phyloP scores from a whole-genome alignment of 2,329 filamentous ascomycete species.

The Fusarium staphyleae region DNA sequence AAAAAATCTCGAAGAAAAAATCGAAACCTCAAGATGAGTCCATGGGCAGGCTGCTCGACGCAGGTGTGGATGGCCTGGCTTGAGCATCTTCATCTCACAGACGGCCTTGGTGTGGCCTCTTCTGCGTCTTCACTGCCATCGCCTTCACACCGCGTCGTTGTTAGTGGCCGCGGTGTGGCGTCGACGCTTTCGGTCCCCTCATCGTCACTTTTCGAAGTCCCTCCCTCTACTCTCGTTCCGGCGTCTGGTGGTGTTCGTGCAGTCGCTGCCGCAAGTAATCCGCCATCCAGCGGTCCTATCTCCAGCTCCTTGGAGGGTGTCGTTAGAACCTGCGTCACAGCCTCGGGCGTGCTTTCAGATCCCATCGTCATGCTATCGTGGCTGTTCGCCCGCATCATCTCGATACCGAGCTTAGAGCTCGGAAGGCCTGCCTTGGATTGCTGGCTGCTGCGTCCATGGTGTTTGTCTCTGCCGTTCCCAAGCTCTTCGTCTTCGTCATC shows the following conservation, averaged over 20 bases:
- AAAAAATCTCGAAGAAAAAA: constrained; percentile 12
- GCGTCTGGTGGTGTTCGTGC: constrained; percentile 39
- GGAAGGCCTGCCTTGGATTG: constrained; percentile 64
- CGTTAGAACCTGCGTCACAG: constrained; percentile 58
- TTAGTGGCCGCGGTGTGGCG: constrained; percentile 53
- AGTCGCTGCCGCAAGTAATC: constrained; percentile 9
- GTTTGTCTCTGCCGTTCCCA: constrained; percentile 57
- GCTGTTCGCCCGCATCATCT: constrained; percentile 98
- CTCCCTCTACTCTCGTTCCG: constrained; percentile 18
- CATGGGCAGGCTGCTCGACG: neutral
- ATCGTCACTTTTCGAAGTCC: constrained; percentile 12
- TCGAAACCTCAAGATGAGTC: constrained; percentile 4
- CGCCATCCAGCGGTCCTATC: constrained; percentile 41
- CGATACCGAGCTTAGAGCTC: constrained; percentile 88
- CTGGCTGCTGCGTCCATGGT: constrained; percentile 56
- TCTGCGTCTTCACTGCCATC: constrained; percentile 38
- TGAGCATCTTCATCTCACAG: constrained; percentile 34
- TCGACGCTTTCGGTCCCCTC: constrained; percentile 44
- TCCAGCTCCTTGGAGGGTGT: constrained; percentile 56
- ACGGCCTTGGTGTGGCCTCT: constrained; percentile 52
- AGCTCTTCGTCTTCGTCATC: constrained; percentile 96
- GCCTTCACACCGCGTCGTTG: constrained; percentile 17
- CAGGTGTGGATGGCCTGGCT: constrained; percentile 1
- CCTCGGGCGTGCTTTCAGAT: constrained; percentile 59
- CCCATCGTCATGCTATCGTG: constrained; percentile 75